Conservation (phyloP, 139 green algal genomes). For the Chlorella sorokiniana region DNA sequence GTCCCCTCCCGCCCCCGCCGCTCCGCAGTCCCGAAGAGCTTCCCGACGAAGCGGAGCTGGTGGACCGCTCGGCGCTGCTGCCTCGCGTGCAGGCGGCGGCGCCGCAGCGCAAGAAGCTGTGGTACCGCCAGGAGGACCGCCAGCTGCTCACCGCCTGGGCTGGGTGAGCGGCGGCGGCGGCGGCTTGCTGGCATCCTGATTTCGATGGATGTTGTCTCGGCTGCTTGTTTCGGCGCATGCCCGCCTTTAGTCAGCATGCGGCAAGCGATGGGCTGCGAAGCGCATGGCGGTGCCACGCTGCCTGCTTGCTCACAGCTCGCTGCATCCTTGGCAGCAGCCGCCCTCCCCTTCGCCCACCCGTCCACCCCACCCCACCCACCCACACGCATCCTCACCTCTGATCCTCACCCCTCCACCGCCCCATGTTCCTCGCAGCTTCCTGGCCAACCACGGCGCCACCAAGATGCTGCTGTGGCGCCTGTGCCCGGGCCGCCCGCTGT, state of each 20-base stretch:
- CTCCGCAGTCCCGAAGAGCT: constrained; percentile 8
- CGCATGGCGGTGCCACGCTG: too few species aligned
- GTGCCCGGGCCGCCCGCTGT: background rate
- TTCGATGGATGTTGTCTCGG: background rate
- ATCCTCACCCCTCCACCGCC: background rate
- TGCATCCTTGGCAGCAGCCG: too few species aligned
- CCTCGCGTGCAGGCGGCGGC: background rate
- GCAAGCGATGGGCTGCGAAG: background rate
- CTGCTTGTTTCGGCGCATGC: too few species aligned
- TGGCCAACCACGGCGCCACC: background rate
- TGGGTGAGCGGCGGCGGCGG: constrained; percentile 9
- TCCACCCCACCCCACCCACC: too few species aligned
- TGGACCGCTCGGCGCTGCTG: constrained; percentile 14
- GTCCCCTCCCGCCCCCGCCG: background rate
- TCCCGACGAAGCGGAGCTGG: background rate
- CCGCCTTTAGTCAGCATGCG: background rate
- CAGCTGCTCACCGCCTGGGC: constrained; percentile 37
- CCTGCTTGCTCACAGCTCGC: too few species aligned
- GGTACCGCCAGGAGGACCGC: constrained; percentile 39
- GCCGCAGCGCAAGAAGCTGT: constrained; percentile 32
- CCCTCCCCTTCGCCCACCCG: too few species aligned
- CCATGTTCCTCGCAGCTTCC: background rate
- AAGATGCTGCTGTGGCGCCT: constrained; percentile 20
- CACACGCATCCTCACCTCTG: too few species aligned
- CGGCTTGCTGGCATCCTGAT: background rate